Evolutionary conservation across 2,329 filamentous ascomycete genomes (phyloP), one percentile per base, ranked within the genome.

Genomic region (Metarhizium brunneum): DNA sequence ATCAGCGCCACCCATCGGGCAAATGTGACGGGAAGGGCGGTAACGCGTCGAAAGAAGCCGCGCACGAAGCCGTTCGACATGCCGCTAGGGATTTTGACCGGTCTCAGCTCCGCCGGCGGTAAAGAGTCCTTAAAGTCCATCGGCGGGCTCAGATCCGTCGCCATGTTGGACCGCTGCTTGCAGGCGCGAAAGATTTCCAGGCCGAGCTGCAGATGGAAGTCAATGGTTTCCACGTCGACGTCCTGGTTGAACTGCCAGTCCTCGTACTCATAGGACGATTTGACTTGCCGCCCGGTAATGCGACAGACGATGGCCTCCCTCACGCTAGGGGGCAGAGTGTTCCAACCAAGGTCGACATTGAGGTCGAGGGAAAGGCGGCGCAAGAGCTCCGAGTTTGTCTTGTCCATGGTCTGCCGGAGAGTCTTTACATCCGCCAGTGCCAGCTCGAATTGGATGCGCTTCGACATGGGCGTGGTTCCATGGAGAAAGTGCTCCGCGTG

Each of bases 1-100:
- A 71, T 63, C 50, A 71, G 64, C 10, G 66, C 68, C 1, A 68
- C 56, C 64, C 68, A 72, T 54, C 69, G 68, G 18, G 65, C 58
- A 16, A 69, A 59, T 4, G 60, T 59, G 47, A 66, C 54, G 1
- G 68, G 60, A 2, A 69, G 35, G 2, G 58, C 57, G 2, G 61
- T 47, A 2, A 65, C 43, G 1, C 56, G 55, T 18, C 60, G 62
- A 52, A 59, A 57, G 25, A 59, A 54, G 7, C 42, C 16, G 18
- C n/a, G 38, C 5, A 40, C 13, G 38, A 16, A 16, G 38, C 8
- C 38, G 1, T 11, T 11, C n/a, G 42, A 3, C 8, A 20, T 16
- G 6, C n/a, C 14, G 38, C 38, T 40, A 14, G 14, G 38, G 8
- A 40, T 40, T 40, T 13, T 40, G 38, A 45, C 18, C 6, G 42